These are phyloP conservation scores for Byssoonygena ceratinophila DNA, from an alignment of 2,329 filamentous ascomycete genomes.

Conservation along the genomic window DNA sequence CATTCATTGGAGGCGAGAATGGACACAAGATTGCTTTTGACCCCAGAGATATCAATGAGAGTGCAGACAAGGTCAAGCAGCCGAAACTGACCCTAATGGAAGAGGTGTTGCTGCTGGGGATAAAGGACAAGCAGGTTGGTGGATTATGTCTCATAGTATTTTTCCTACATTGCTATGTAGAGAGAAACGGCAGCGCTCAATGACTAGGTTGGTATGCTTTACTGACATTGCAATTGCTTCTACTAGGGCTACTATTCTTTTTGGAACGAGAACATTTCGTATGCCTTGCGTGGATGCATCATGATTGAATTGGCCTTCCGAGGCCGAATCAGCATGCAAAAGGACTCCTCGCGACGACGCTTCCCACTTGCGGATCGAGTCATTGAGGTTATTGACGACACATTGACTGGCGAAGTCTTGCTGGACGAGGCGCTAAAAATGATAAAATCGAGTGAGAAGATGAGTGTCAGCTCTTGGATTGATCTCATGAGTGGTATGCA, in stretches of 20 bases:
- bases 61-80: slow-evolving; percentile 89
- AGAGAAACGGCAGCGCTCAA: not conserved
- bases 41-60: slow-evolving; percentile 94
- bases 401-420: slow-evolving; percentile 89
- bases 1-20: slow-evolving; percentile 77
- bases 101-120: slow-evolving; percentile 83
- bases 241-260: slow-evolving; percentile 89
- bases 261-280: slow-evolving; percentile 99
- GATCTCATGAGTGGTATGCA: slow-evolving; percentile 89
- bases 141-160: not conserved
- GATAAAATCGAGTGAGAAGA: slow-evolving; percentile 99
- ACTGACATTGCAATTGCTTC: slow-evolving; percentile 6
- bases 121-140: slow-evolving; percentile 95
- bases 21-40: slow-evolving; percentile 98
- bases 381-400: slow-evolving; percentile 96
- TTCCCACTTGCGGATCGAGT: slow-evolving; percentile 86
- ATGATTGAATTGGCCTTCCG: slow-evolving; percentile 95
- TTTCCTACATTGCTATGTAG: not conserved
- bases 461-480: slow-evolving; percentile 99
- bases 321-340: slow-evolving; percentile 96
- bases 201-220: not conserved
- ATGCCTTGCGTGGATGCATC: slow-evolving; percentile 93
- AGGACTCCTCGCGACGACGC: slow-evolving; percentile 79
- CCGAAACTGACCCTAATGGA: slow-evolving; percentile 98
- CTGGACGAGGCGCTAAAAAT: slow-evolving; percentile 97